Evolutionary conservation across 208 protist genomes (phyloP), one percentile per base, ranked within the genome.

Genomic region (Polymyxa betae): DNA sequence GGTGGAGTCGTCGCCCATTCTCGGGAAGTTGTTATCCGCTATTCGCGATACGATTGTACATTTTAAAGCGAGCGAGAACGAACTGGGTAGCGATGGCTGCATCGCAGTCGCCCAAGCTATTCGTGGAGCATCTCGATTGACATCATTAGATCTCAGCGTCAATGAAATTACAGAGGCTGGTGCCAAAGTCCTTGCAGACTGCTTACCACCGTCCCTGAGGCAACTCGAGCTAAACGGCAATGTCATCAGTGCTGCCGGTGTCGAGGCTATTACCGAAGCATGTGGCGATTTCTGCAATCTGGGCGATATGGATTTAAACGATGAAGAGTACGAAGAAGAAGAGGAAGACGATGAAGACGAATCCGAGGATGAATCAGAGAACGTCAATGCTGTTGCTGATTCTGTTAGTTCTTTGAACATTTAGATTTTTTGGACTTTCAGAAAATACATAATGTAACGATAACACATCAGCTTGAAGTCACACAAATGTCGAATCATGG

Each of bases 231-330:
- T 82, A n/a, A 82, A 82, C n/a, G 72, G 72, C n/a, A 82, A 82
- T 43, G 16, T 82, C 16, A 82, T 82, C 72, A 82, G 72, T 35
- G 72, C 72, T 12, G 72, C n/a, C 40, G 72, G 72, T 20, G 5
- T 82, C 16, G 40, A 12, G 16, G 72, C 72, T n/a, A 5, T 82
- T 5, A 82, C 72, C 16, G 72, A 5, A 38, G n/a, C 72, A n/a
- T n/a, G 5, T 16, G 12, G 35, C 40, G 72, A 35, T 82, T 12
- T 20, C 16, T 82, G 72, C 72, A n/a, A 38, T 43, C 72, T 82
- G n/a, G 72, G 72, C 5, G 72, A 82, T n/a, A 82, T 82, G 72
- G 72, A 82, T n/a, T 16, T 82, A n/a, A 82, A 82, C n/a, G 72
- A 82, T 43, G 72, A 82, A 5, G 72, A 82, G 12, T 82, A 82